Percentiles rank a stretch among this genome's conserved stretches.
Evolutionary conservation across 257 asterid genomes (phyloP).

Genomic region (Gardenia jasminoides): DNA sequence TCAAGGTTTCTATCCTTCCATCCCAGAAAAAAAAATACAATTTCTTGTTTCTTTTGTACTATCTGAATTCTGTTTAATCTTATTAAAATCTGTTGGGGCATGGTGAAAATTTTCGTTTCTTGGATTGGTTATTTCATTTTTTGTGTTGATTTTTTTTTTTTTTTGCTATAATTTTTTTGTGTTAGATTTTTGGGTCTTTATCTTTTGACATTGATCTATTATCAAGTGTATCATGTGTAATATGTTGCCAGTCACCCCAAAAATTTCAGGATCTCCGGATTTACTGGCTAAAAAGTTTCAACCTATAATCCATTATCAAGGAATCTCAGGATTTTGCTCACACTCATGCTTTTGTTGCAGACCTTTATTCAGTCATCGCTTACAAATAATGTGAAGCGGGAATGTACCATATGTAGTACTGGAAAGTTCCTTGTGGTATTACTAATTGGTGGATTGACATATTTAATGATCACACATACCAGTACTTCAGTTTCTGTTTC

Average conservation of each 20-base stretch:
- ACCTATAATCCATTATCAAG: too few species aligned
- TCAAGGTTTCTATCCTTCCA: constrained; percentile 39
- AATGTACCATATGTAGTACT: constrained; percentile 62
- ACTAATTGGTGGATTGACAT: constrained; percentile 70
- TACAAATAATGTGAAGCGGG: constrained; percentile 47
- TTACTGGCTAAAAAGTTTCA: neutral
- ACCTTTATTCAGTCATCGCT: constrained; percentile 56
- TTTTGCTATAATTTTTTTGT: too few species aligned
- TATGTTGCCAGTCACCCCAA: neutral
- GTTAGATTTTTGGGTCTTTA: neutral
- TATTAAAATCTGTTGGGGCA: neutral
- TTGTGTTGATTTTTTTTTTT: neutral
- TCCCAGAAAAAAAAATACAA: neutral
- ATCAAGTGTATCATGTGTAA: neutral
- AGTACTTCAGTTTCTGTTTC: constrained; percentile 36
- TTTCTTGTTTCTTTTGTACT: neutral
- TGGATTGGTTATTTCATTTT: neutral
- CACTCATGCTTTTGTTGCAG: constrained; percentile 39
- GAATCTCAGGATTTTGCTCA: too few species aligned
- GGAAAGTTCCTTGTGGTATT: constrained; percentile 74
- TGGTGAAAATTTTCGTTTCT: neutral
- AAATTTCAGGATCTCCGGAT: neutral
- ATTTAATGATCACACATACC: constrained; percentile 55
- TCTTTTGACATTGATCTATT: neutral
- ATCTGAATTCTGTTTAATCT: neutral